Conservation (phyloP, 2,329 filamentous ascomycete species). For the Periglandula ipomoeae region DNA sequence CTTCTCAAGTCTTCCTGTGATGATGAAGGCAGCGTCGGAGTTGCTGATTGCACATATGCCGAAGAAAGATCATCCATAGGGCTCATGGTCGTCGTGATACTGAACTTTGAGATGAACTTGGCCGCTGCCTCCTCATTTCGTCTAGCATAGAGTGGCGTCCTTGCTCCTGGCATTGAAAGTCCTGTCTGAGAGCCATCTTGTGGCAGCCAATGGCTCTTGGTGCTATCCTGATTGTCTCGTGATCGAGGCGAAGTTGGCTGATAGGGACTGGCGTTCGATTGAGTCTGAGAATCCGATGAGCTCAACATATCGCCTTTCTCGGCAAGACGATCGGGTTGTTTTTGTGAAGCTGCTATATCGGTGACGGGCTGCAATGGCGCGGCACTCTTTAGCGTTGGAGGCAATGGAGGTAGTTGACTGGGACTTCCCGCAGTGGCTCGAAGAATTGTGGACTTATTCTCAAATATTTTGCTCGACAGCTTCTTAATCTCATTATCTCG, state of each 20-base stretch:
- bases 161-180: background rate
- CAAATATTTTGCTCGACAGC: background rate
- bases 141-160: background rate
- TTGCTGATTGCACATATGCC: constrained; percentile 4
- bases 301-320: background rate
- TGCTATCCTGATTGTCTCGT: background rate
- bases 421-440: background rate
- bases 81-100: constrained; percentile 18
- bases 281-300: background rate
- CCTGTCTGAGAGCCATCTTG: background rate
- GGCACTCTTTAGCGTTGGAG: background rate
- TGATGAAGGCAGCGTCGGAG: constrained; percentile 3
- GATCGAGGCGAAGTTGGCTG: background rate
- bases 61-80: constrained; percentile 7
- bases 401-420: background rate
- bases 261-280: background rate
- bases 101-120: constrained; percentile 20
- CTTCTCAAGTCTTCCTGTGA: constrained; percentile 27
- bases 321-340: background rate
- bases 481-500: background rate
- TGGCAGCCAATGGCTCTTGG: background rate
- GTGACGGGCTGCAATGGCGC: too few species aligned
- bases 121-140: background rate
- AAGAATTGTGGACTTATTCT: background rate
- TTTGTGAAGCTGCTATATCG: background rate